Evolutionary conservation across 495 filamentous ascomycete species (phyloP).

Genomic region (Xylaria palmicola): DNA sequence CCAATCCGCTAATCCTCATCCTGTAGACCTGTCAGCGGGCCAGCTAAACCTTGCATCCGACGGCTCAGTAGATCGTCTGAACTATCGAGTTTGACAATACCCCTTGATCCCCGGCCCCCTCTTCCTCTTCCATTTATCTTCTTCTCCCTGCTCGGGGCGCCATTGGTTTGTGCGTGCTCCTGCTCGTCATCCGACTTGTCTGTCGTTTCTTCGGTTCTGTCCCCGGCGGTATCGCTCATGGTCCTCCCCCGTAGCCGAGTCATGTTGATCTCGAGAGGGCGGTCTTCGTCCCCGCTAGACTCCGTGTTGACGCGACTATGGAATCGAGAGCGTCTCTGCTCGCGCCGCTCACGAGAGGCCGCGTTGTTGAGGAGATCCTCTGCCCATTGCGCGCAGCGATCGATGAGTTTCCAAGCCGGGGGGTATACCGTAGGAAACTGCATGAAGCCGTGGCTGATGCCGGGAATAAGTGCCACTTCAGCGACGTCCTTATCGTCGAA

Average conservation of each 20-base stretch:
- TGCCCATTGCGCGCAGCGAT: constrained; percentile 74
- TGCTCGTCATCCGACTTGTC: constrained; percentile 16
- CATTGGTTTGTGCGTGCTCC: constrained; percentile 25
- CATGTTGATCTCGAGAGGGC: constrained; percentile 76
- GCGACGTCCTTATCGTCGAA: constrained; percentile 78
- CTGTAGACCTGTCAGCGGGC: constrained; percentile 70
- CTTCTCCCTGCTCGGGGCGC: constrained; percentile 31
- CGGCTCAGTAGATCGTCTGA: constrained; percentile 80
- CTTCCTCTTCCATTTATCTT: constrained; percentile 31
- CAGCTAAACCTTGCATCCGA: constrained; percentile 81
- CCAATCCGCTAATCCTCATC: constrained; percentile 40
- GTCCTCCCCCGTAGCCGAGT: constrained; percentile 32
- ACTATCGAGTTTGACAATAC: constrained; percentile 73
- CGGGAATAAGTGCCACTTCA: constrained; percentile 80
- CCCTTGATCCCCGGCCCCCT: constrained; percentile 46
- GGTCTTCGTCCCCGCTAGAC: constrained; percentile 77
- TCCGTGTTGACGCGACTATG: constrained; percentile 51
- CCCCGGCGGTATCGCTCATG: constrained; percentile 26
- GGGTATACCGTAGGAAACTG: constrained; percentile 87
- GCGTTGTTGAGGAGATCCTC: constrained; percentile 61
- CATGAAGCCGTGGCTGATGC: constrained; percentile 87
- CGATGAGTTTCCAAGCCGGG: constrained; percentile 79
- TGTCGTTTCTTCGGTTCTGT: constrained; percentile 20
- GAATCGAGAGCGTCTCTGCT: constrained; percentile 19
- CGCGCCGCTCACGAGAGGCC: constrained; percentile 37